Evolutionary conservation across 2,329 filamentous ascomycete genomes (phyloP).

Genomic region (Fusarium circinatum): DNA sequence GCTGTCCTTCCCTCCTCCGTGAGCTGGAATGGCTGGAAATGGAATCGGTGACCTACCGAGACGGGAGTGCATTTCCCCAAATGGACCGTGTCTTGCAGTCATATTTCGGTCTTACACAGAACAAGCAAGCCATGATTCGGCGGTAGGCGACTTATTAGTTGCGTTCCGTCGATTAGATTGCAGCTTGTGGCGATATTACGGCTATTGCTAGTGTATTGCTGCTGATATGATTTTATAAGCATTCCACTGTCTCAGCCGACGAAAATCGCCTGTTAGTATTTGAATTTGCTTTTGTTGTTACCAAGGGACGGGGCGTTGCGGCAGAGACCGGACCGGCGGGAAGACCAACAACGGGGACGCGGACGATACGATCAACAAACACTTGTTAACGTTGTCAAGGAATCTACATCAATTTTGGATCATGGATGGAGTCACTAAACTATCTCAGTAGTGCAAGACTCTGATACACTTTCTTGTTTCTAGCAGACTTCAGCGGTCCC

Average conservation of each 20-base stretch:
- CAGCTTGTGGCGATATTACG: slow-evolving; percentile 5
- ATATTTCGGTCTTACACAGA: slow-evolving; percentile 23
- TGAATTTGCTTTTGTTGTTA: slow-evolving; percentile 6
- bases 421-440: background rate
- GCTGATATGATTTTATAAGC: slow-evolving; percentile 15
- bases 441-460: background rate
- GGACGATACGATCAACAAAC: background rate
- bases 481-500: slow-evolving; percentile 2
- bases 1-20: slow-evolving; percentile 1
- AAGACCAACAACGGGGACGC: background rate
- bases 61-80: slow-evolving; percentile 4
- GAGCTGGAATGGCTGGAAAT: slow-evolving; percentile 28
- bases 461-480: slow-evolving; percentile 2
- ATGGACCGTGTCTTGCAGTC: slow-evolving; percentile 26
- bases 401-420: background rate
- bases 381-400: background rate
- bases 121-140: background rate
- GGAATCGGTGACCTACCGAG: slow-evolving; percentile 3
- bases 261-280: background rate
- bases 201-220: background rate
- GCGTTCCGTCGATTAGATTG: background rate
- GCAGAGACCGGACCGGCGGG: slow-evolving; percentile 31
- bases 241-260: slow-evolving; percentile 31
- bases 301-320: slow-evolving; percentile 12
- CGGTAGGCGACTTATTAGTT: background rate